These are phyloP conservation scores for Biscutella auriculata DNA, from an alignment of 441 rosid genomes.

Conservation along the genomic window DNA sequence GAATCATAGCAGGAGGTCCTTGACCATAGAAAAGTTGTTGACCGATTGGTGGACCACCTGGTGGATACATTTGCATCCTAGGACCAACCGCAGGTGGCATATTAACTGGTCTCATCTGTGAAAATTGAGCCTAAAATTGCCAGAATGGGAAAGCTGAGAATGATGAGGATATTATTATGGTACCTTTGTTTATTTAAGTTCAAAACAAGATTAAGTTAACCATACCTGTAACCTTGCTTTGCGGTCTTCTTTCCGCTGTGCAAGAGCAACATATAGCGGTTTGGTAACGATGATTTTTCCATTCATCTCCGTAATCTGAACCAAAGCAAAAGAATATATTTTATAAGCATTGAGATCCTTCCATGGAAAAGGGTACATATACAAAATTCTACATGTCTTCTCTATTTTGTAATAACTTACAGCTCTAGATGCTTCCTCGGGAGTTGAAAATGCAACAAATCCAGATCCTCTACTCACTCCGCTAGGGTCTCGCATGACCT, in stretches of 20 bases:
- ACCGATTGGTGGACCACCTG: slow-evolving; percentile 50
- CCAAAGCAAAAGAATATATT: neutral
- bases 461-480: slow-evolving; percentile 66
- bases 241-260: slow-evolving; percentile 65
- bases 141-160: neutral
- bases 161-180: neutral
- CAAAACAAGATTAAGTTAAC: neutral
- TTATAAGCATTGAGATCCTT: neutral
- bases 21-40: slow-evolving; percentile 60
- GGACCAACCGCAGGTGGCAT: slow-evolving; percentile 47
- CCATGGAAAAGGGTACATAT: neutral
- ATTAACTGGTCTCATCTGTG: slow-evolving; percentile 53
- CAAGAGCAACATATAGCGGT: slow-evolving; percentile 65
- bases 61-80: slow-evolving; percentile 50
- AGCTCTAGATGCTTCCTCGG: slow-evolving; percentile 58
- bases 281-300: slow-evolving; percentile 49
- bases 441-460: slow-evolving; percentile 56
- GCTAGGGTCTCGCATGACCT: slow-evolving; percentile 58
- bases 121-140: slow-evolving; percentile 46
- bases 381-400: neutral
- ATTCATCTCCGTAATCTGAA: slow-evolving; percentile 55
- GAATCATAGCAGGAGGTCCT: slow-evolving; percentile 55
- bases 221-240: slow-evolving; percentile 59
- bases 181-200: neutral
- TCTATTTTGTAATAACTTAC: slow-evolving; percentile 27